phyloP scores from a whole-genome alignment of 805 yeast genomes.

The Yarrowia divulgata region DNA sequence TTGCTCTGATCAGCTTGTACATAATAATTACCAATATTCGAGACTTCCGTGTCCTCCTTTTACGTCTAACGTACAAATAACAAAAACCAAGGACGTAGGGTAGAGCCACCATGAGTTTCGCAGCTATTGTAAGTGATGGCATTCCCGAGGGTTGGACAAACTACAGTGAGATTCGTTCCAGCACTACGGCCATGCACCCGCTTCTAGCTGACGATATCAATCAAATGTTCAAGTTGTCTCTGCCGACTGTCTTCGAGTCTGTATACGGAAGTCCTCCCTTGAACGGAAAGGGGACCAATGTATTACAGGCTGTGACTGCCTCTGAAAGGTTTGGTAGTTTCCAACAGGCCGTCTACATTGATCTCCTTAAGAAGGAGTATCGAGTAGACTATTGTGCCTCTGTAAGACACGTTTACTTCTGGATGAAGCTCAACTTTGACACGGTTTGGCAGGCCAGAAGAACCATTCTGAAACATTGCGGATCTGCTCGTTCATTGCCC shows the following conservation, averaged over 20 bases:
- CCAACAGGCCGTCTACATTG: neutral
- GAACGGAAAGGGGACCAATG: no score
- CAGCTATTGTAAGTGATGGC: neutral
- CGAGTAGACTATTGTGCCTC: neutral
- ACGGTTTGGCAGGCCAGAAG: neutral
- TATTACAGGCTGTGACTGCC: no score
- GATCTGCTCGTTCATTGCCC: neutral
- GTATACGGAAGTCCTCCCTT: no score
- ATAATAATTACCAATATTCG: no score
- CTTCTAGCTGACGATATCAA: neutral
- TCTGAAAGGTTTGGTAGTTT: no score
- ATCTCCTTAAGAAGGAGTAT: neutral
- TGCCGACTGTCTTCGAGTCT: no score
- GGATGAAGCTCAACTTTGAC: neutral
- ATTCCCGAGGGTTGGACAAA: neutral
- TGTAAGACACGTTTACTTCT: neutral
- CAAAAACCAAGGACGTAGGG: no score
- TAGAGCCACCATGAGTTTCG: neutral
- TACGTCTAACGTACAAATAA: no score
- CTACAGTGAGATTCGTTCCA: neutral
- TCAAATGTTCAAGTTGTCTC: neutral
- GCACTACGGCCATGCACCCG: neutral
- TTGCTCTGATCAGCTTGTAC: no score
- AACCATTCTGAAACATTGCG: neutral
- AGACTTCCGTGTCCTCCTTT: no score